Evolutionary conservation across 176 grass and related monocot genomes (phyloP).

Genomic region (Rhynchospora breviuscula): DNA sequence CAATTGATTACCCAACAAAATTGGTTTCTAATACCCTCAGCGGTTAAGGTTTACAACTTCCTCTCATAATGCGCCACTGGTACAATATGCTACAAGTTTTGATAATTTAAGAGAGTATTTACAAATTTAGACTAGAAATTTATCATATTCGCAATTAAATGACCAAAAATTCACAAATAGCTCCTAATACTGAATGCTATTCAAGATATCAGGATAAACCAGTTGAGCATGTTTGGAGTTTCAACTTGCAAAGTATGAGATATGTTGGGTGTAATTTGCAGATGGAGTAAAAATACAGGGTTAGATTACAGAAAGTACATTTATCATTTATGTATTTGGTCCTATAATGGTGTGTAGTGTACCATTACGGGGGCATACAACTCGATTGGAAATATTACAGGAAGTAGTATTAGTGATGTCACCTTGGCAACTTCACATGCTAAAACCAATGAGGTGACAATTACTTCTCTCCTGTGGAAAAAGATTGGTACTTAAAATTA

Average conservation of each 20-base stretch:
- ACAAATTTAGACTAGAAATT: neutral
- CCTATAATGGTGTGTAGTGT: neutral
- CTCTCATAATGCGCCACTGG: too few species aligned
- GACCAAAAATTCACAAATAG: neutral
- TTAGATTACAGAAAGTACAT: neutral
- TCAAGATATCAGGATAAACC: neutral
- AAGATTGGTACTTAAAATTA: neutral
- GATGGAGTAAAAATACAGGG: neutral
- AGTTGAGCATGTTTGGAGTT: neutral
- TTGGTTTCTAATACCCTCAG: neutral
- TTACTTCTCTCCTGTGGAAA: slow-evolving; percentile 67
- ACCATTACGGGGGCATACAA: neutral
- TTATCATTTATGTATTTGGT: neutral
- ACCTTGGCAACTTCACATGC: slow-evolving; percentile 83
- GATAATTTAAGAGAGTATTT: neutral
- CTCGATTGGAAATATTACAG: neutral
- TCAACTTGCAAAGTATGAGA: neutral
- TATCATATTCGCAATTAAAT: neutral
- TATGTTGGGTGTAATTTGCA: neutral
- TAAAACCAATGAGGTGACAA: slow-evolving; percentile 89
- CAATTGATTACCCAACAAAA: slow-evolving; percentile 13
- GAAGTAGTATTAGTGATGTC: neutral
- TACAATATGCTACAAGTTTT: neutral
- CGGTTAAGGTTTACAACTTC: neutral
- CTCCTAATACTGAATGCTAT: neutral